These are phyloP conservation scores for Penicillium hesseltinei DNA, from an alignment of 2,329 filamentous ascomycete species.

Conservation along the genomic window DNA sequence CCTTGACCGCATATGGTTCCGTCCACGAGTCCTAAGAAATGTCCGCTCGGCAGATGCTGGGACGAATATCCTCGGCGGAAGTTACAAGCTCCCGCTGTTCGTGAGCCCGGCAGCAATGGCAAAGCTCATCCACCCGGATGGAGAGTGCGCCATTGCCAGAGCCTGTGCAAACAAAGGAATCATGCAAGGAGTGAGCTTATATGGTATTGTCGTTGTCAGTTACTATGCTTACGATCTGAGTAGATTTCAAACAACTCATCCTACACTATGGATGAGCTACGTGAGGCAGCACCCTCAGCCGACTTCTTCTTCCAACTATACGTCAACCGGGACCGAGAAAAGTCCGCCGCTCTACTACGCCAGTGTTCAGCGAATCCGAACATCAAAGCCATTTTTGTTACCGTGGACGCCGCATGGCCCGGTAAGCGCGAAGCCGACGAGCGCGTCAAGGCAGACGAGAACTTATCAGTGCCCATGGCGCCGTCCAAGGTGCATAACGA, in stretches of 20 bases:
- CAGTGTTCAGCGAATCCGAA: conserved; percentile 43
- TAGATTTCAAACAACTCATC: conserved; percentile 61
- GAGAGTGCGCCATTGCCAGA: conserved; percentile 59
- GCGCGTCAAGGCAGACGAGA: conserved; percentile 50
- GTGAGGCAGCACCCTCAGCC: conserved; percentile 39
- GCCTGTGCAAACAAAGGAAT: conserved; percentile 54
- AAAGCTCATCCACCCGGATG: conserved; percentile 61
- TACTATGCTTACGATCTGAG: not conserved
- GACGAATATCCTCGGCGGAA: conserved; percentile 56
- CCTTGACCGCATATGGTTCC: conserved; percentile 58
- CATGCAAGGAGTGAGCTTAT: conserved; percentile 51
- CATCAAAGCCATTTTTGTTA: conserved; percentile 51
- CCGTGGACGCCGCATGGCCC: conserved; percentile 56
- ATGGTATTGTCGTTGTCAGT: not conserved
- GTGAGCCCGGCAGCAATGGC: conserved; percentile 65
- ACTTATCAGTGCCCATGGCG: conserved; percentile 44
- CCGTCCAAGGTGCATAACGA: conserved; percentile 49
- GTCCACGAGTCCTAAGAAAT: conserved; percentile 58
- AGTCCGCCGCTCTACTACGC: conserved; percentile 49
- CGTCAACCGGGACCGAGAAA: conserved; percentile 52
- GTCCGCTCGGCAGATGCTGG: conserved; percentile 53
- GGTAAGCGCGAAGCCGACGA: conserved; percentile 59
- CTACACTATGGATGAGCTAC: conserved; percentile 57
- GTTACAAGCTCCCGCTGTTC: conserved; percentile 59
- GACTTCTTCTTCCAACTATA: conserved; percentile 58